Percentiles rank a stretch among this genome's conserved stretches.
These are phyloP conservation scores for Macrophomina tecta DNA, from an alignment of 2,329 filamentous ascomycete genomes.

Conservation along the genomic window DNA sequence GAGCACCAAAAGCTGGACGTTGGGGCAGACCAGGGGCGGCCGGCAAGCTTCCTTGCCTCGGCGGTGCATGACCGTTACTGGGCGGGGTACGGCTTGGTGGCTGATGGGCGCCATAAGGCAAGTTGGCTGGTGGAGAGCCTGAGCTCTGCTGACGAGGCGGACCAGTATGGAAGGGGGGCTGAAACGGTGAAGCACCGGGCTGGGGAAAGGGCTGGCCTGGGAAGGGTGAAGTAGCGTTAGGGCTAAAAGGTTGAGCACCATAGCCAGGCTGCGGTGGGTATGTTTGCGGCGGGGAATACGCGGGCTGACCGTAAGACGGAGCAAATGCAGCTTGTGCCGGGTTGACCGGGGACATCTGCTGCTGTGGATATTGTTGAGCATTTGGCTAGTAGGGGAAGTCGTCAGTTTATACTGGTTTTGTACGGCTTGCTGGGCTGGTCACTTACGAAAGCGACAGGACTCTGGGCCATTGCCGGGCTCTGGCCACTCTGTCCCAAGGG, in stretches of 20 bases:
- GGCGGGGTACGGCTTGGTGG: constrained; percentile 49
- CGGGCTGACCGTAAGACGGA: constrained; percentile 49
- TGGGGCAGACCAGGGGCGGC: constrained; percentile 64
- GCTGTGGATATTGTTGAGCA: constrained; percentile 25
- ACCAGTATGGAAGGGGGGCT: constrained; percentile 34
- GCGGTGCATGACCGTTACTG: constrained; percentile 35
- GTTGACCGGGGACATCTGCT: constrained; percentile 38
- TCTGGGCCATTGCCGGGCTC: constrained; percentile 60
- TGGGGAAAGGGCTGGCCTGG: constrained; percentile 40
- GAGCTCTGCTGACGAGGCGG: constrained; percentile 32
- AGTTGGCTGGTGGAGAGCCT: constrained; percentile 34
- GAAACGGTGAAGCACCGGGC: constrained; percentile 36
- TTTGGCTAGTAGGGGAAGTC: neutral
- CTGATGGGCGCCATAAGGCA: constrained; percentile 51
- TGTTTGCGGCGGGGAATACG: constrained; percentile 25
- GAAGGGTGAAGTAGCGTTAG: constrained; percentile 40
- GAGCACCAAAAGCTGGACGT: constrained; percentile 63
- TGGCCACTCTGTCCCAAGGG: constrained; percentile 53
- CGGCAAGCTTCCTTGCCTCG: constrained; percentile 59
- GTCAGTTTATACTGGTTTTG: neutral
- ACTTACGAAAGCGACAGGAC: constrained; percentile 66
- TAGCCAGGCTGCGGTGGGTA: constrained; percentile 30
- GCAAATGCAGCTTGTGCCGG: constrained; percentile 38
- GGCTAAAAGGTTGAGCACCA: constrained; percentile 34
- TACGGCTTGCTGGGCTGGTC: neutral